phyloP scores from a whole-genome alignment of 257 asterid genomes.

The Petunia secreta region DNA sequence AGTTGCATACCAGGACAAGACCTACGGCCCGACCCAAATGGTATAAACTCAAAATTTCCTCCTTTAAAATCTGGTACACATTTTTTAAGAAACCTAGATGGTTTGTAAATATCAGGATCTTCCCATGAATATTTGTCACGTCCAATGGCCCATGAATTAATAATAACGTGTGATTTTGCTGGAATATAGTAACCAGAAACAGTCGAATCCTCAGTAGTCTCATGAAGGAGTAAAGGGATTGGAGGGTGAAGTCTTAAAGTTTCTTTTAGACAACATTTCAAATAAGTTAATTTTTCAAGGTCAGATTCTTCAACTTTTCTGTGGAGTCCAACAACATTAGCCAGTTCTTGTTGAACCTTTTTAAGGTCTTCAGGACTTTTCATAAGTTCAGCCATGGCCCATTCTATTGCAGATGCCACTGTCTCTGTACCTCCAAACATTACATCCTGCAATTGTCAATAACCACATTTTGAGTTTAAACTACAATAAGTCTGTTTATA shows the following conservation, averaged over 20 bases:
- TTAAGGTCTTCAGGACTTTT: constrained; percentile 68
- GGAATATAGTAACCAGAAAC: constrained; percentile 71
- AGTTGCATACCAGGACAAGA: constrained; percentile 99
- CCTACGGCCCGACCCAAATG: constrained; percentile 92
- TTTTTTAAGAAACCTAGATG: constrained; percentile 52
- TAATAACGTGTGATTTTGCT: constrained; percentile 60
- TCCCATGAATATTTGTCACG: constrained; percentile 78
- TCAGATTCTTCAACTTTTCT: constrained; percentile 74
- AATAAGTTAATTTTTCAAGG: constrained; percentile 61
- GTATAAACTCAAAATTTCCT: constrained; percentile 70
- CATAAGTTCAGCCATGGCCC: constrained; percentile 88
- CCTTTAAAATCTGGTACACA: constrained; percentile 74
- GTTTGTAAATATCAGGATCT: constrained; percentile 59
- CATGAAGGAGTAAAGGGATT: constrained; percentile 91
- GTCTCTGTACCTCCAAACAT: constrained; percentile 97
- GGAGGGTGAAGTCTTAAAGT: constrained; percentile 92
- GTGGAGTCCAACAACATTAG: constrained; percentile 61
- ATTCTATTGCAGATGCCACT: constrained; percentile 86
- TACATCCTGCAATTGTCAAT: constrained; percentile 54
- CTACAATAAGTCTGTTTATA: too few relatives aligned
- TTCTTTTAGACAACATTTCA: constrained; percentile 69
- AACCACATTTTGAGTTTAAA: too few relatives aligned
- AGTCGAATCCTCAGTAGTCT: constrained; percentile 58
- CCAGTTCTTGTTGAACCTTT: constrained; percentile 70
- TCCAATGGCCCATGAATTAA: constrained; percentile 86